A percentile compares a stretch with the other conserved stretches of the same genome.
phyloP scores from a whole-genome alignment of 2,329 filamentous ascomycete species.

The Leptographium galeiforme region DNA sequence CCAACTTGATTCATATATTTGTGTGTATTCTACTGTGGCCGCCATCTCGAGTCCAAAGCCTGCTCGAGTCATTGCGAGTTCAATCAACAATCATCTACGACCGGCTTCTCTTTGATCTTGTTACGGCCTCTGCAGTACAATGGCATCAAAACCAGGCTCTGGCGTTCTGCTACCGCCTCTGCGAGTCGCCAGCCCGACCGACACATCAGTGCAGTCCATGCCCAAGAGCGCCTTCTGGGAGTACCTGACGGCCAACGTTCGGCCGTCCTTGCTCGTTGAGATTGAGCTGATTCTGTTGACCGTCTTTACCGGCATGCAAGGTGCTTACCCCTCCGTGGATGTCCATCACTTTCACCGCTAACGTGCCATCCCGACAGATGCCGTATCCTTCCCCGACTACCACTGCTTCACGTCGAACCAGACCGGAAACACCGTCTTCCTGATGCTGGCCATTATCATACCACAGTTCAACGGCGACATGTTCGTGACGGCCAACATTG shows the following conservation, averaged over 20 bases:
- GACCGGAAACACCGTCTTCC: slow-evolving; percentile 51
- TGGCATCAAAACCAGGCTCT: too few species aligned
- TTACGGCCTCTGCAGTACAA: too few species aligned
- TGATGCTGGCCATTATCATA: slow-evolving; percentile 36
- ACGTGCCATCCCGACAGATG: slow-evolving; percentile 23
- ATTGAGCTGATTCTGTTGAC: slow-evolving; percentile 32
- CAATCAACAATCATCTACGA: too few species aligned
- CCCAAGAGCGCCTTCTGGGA: slow-evolving; percentile 9
- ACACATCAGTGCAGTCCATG: neutral
- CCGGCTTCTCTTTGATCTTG: too few species aligned
- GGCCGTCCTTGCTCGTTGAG: slow-evolving; percentile 28
- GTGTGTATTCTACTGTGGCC: too few species aligned
- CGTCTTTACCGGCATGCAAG: slow-evolving; percentile 38
- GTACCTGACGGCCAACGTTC: slow-evolving; percentile 20
- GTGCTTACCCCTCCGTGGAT: slow-evolving; percentile 12
- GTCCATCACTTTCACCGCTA: neutral
- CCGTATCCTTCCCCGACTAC: slow-evolving; percentile 46
- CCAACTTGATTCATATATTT: too few species aligned
- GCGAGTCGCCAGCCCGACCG: too few species aligned
- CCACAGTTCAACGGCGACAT: slow-evolving; percentile 31
- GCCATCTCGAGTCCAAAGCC: too few species aligned
- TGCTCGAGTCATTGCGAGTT: too few species aligned
- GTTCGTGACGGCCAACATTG: slow-evolving; percentile 41
- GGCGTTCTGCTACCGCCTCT: too few species aligned
- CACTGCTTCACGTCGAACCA: slow-evolving; percentile 52